Conservation (phyloP, 306 rosid species). For the Biancaea sappan region DNA sequence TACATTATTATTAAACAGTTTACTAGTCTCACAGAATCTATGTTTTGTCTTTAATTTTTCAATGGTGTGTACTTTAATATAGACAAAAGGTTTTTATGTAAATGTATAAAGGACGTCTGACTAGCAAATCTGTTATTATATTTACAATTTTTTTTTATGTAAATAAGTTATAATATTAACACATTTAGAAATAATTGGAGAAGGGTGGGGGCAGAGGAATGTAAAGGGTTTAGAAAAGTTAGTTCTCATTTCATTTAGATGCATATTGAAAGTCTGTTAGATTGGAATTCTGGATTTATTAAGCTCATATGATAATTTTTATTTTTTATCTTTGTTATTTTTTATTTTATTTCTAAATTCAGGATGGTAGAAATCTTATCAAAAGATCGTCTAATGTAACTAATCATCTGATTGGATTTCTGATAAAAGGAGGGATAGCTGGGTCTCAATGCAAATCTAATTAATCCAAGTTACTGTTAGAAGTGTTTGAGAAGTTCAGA, state of each 20-base stretch:
- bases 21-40: not conserved
- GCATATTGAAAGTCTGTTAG: constrained; percentile 13
- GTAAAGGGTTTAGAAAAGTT: not conserved
- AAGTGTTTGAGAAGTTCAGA: not conserved
- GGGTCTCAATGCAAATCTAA: not conserved
- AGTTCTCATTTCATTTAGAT: not conserved
- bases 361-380: not conserved
- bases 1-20: not conserved
- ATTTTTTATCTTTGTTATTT: not conserved
- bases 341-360: not conserved
- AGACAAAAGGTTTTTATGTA: not conserved
- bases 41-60: not conserved
- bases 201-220: not conserved
- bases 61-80: not conserved
- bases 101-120: not conserved
- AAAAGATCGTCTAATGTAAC: not conserved
- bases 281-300: not conserved
- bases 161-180: not conserved
- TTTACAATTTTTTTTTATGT: not conserved
- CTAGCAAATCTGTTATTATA: not conserved
- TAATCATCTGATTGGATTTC: not conserved
- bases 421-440: not conserved
- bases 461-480: not conserved
- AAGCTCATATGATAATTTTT: not conserved
- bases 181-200: constrained; percentile 2